These are phyloP conservation scores for Amanita molliuscula DNA, from an alignment of 768 basidiomycete species.

Conservation along the genomic window DNA sequence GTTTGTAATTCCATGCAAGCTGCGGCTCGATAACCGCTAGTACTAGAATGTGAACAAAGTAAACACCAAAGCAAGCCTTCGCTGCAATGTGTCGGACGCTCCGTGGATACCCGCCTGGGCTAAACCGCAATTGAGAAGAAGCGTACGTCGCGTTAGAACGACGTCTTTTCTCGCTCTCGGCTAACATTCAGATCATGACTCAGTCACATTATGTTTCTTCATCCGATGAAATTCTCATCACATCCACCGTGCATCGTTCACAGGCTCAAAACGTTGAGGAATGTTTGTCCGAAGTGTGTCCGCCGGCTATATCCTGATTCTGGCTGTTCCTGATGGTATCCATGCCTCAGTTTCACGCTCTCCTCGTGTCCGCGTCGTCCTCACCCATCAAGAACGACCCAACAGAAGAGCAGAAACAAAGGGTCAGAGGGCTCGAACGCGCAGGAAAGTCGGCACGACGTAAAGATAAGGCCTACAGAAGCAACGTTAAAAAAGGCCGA, in stretches of 20 bases:
- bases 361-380: constrained; percentile 39
- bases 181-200: not conserved
- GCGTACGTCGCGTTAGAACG: constrained; percentile 29
- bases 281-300: constrained; percentile 51
- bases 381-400: constrained; percentile 40
- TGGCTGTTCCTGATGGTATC: not conserved
- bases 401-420: constrained; percentile 44
- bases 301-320: not conserved
- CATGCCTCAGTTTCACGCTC: constrained; percentile 36
- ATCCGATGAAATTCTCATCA: constrained; percentile 55
- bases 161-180: not conserved
- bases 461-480: constrained; percentile 41
- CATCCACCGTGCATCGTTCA: constrained; percentile 63
- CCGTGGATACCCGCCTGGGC: constrained; percentile 70
- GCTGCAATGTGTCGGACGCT: constrained; percentile 46
- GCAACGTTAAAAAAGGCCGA: constrained; percentile 48
- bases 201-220: constrained; percentile 65
- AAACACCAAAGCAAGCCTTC: constrained; percentile 69
- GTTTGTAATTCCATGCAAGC: constrained; percentile 21
- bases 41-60: constrained; percentile 81
- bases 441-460: constrained; percentile 37
- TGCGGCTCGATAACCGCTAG: not conserved
- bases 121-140: constrained; percentile 28
- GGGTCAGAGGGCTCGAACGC: constrained; percentile 33
- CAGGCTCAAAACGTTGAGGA: constrained; percentile 71